Conservation (phyloP, 2,329 filamentous ascomycete genomes). For the Epichloe brachyelytri region DNA sequence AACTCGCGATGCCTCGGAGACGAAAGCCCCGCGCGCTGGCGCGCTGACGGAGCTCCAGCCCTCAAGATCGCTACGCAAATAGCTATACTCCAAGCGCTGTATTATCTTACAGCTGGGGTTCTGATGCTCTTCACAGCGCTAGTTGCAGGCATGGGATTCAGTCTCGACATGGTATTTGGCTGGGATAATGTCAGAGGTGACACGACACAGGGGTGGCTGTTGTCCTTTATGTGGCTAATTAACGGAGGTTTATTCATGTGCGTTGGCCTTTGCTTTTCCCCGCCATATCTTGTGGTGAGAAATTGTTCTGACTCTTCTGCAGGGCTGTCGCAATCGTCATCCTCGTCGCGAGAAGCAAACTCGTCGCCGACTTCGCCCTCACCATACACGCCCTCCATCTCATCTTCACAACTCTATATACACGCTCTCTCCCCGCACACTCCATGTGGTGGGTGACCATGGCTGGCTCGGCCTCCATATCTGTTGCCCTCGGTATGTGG, state of each 20-base stretch:
- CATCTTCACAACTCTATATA: constrained; percentile 64
- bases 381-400: constrained; percentile 80
- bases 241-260: constrained; percentile 41
- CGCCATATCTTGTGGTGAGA: background rate
- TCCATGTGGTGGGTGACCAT: constrained; percentile 73
- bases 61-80: constrained; percentile 48
- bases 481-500: constrained; percentile 64
- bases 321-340: constrained; percentile 76
- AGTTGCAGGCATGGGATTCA: constrained; percentile 43
- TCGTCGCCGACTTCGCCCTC: constrained; percentile 87
- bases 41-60: constrained; percentile 49
- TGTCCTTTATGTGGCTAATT: constrained; percentile 44
- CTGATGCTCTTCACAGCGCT: constrained; percentile 46
- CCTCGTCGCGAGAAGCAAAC: constrained; percentile 77
- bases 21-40: constrained; percentile 46
- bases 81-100: constrained; percentile 40
- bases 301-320: background rate
- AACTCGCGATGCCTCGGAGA: constrained; percentile 37
- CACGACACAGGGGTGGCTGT: constrained; percentile 48
- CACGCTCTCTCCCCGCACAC: constrained; percentile 60
- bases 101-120: constrained; percentile 37
- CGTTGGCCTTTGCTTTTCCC: constrained; percentile 11
- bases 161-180: constrained; percentile 40
- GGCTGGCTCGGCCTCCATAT: constrained; percentile 30
- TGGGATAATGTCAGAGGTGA: constrained; percentile 48